These are phyloP conservation scores for Beta macrorhiza DNA, from an alignment of 179 eudicot species.

Conservation along the genomic window DNA sequence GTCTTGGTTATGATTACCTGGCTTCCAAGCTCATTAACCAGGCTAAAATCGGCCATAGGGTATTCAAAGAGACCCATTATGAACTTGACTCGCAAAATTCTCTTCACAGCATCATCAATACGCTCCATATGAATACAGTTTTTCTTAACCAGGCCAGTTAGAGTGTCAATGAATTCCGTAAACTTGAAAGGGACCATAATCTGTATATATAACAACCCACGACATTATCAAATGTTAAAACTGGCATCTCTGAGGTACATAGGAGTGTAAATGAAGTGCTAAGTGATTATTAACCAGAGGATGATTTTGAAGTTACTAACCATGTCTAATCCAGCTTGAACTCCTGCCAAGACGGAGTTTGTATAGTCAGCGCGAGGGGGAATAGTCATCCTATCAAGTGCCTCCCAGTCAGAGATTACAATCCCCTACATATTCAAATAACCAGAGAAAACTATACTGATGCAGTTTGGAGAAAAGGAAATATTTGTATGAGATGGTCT, in stretches of 20 bases:
- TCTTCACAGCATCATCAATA: constrained; percentile 65
- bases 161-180: constrained; percentile 55
- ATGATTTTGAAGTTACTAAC: constrained; percentile 28
- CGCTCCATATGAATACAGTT: constrained; percentile 47
- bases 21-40: constrained; percentile 44
- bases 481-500: too few species aligned
- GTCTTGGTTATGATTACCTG: constrained; percentile 31
- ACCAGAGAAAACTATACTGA: too few species aligned
- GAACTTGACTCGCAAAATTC: constrained; percentile 69
- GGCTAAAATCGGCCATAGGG: constrained; percentile 47
- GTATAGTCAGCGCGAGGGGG: constrained; percentile 61
- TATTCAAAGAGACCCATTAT: constrained; percentile 60
- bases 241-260: too few species aligned
- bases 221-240: too few species aligned
- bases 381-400: constrained; percentile 57
- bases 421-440: constrained; percentile 41
- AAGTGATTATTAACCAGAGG: background rate
- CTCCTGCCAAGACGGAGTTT: constrained; percentile 51
- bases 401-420: constrained; percentile 62
- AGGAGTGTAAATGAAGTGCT: background rate
- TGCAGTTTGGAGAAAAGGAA: too few species aligned
- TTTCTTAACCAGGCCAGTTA: constrained; percentile 47
- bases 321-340: constrained; percentile 71
- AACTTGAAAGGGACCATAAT: constrained; percentile 59
- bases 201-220: constrained; percentile 34